Evolutionary conservation across 345 rosid species (phyloP), one percentile per base, ranked within the genome.

Genomic region (Hevea brasiliensis): DNA sequence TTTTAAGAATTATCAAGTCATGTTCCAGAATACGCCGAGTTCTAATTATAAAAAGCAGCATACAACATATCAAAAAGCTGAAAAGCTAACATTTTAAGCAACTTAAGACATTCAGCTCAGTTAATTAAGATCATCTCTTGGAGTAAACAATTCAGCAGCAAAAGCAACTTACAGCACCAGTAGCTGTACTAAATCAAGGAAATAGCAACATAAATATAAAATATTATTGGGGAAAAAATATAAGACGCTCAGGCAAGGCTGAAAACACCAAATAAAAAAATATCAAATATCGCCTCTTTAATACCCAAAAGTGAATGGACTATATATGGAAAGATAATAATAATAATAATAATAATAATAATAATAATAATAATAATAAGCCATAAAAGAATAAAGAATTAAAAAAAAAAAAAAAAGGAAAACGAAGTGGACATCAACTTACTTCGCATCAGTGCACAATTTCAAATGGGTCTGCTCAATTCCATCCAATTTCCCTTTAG

Each of bases 401-500:
- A 4, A 32, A 32, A 4, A 32, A 32, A 32, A 32, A 32, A n/a
- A n/a, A n/a, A n/a, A n/a, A n/a, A n/a, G n/a, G 7, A 35, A 12
- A 71, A 41, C 23, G 13, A 20, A 24, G 53, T 53, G 4, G n/a
- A 66, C 65, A 64, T 21, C 9, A 37, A 71, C 80, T 79, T 72
- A 87, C 90, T 79, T 83, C 26, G 35, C 68, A 79, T 72, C 72
- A 73, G 81, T 35, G 20, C 68, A 55, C 27, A 79, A 74, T 65
- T 73, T 77, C 66, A 77, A 69, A 21, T 32, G 84, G 83, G 82
- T 76, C 21, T 27, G 73, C 77, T 74, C 81, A 61, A 66, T 68
- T 77, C 73, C 76, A 57, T 80, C 76, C 14, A 37, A 60, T 47
- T 75, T 74, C 56, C 37, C 61, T 72, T 71, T 74, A 24, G 74